Conservation (phyloP, 1,284 basidiomycete genomes). For the Sporisorium exsertum region DNA sequence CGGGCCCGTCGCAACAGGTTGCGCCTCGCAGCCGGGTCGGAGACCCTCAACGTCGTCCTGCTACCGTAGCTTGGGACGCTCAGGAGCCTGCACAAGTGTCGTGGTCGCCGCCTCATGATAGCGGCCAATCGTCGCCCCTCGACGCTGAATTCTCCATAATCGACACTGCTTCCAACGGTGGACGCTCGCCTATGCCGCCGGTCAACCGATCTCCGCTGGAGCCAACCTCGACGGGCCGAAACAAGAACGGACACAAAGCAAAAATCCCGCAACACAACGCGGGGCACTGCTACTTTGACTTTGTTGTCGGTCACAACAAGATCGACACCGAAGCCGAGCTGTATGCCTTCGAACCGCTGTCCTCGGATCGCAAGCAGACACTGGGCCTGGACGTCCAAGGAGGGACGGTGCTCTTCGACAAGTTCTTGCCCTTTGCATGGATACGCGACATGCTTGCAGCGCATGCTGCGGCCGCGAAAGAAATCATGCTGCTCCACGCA, state of each 20-base stretch:
- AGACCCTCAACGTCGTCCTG: conserved; percentile 29
- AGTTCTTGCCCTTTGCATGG: conserved; percentile 32
- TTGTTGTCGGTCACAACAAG: conserved; percentile 14
- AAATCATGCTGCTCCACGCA: conserved; percentile 28
- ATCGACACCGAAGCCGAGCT: conserved; percentile 24
- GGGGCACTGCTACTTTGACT: conserved; percentile 16
- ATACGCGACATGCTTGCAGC: conserved; percentile 25
- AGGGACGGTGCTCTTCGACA: conserved; percentile 19
- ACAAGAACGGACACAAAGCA: neutral
- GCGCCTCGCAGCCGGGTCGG: conserved; percentile 7
- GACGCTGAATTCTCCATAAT: neutral
- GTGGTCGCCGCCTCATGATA: conserved; percentile 13
- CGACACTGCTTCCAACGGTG: conserved; percentile 6
- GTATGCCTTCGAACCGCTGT: conserved; percentile 7
- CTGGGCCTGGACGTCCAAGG: conserved; percentile 21
- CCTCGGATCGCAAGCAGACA: conserved; percentile 7
- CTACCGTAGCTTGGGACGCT: neutral
- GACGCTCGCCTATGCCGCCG: conserved; percentile 2
- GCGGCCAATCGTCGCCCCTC: conserved; percentile 11
- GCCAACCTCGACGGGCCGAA: neutral
- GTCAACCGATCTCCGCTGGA: conserved; percentile 14
- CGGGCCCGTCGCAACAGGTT: neutral
- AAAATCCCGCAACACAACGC: conserved; percentile 8
- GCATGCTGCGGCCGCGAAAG: neutral
- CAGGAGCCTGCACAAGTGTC: neutral